Conservation (phyloP, 441 rosid genomes). For the Euphorbia celastroides region DNA sequence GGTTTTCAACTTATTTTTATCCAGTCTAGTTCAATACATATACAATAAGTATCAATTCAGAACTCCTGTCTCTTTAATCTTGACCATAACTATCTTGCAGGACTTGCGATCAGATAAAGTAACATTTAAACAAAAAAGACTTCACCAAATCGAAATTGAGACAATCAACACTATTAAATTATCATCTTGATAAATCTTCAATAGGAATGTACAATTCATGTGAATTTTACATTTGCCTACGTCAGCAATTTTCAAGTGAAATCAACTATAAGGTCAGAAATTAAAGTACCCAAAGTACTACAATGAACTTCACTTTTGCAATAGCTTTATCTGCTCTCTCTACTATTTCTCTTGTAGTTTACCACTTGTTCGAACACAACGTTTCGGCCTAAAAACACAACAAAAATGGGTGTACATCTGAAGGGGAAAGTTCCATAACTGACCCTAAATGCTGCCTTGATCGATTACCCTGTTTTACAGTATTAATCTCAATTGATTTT, state of each 20-base stretch:
- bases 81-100: too few species aligned
- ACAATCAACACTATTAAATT: too few species aligned
- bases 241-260: background rate
- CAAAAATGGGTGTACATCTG: constrained; percentile 7
- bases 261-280: background rate
- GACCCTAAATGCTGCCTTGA: constrained; percentile 7
- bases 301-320: background rate
- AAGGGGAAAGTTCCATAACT: constrained; percentile 2
- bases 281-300: background rate
- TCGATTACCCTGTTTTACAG: constrained; percentile 12
- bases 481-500: constrained; percentile 62
- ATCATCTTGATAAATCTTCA: too few species aligned
- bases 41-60: too few species aligned
- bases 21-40: too few species aligned
- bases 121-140: too few species aligned
- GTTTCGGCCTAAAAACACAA: constrained; percentile 6
- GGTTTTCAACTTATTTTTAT: too few species aligned
- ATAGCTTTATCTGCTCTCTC: background rate
- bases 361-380: constrained; percentile 7
- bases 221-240: background rate
- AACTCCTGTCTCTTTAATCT: too few species aligned
- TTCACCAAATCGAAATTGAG: too few species aligned
- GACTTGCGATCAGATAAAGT: too few species aligned
- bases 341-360: constrained; percentile 13
- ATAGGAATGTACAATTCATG: background rate